Percentiles rank a stretch among this genome's conserved stretches.
These are phyloP conservation scores for Camillea tinctor DNA, from an alignment of 2,329 filamentous ascomycete genomes.

Conservation along the genomic window DNA sequence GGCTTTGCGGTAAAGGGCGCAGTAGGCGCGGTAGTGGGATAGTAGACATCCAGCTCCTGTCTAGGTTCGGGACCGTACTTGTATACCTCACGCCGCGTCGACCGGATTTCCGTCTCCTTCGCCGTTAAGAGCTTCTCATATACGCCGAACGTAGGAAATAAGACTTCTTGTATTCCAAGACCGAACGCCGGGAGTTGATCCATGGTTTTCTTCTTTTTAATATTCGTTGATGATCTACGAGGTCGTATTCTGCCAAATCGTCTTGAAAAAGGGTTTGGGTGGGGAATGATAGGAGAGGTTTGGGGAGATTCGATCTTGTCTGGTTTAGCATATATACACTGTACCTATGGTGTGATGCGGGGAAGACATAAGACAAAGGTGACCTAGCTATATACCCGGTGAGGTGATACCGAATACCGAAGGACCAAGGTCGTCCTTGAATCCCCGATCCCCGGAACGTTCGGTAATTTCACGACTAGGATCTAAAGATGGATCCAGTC, in stretches of 20 bases:
- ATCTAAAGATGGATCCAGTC: not conserved
- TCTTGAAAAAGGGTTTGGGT: not conserved
- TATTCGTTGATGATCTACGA: too few species aligned
- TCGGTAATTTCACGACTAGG: not conserved
- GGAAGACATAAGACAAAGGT: not conserved
- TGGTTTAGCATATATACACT: not conserved
- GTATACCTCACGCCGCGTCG: constrained; percentile 30
- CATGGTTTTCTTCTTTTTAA: constrained; percentile 15
- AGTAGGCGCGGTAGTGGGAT: constrained; percentile 12
- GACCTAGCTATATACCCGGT: not conserved
- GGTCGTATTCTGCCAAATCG: not conserved
- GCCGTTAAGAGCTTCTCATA: constrained; percentile 25
- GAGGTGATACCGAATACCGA: not conserved
- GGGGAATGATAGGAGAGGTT: not conserved
- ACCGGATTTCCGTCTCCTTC: constrained; percentile 25
- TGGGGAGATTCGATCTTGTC: not conserved
- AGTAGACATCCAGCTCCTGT: constrained; percentile 40
- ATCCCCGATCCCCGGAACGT: not conserved
- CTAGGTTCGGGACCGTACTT: constrained; percentile 35
- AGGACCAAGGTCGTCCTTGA: too few species aligned
- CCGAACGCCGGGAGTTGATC: constrained; percentile 22
- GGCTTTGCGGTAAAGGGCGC: constrained; percentile 17
- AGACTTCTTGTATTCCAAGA: constrained; percentile 15
- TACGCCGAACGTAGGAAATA: constrained; percentile 25
- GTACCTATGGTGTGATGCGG: not conserved